These are phyloP conservation scores for Inonotus hispidus DNA, from an alignment of 1,284 basidiomycete species.

Conservation along the genomic window DNA sequence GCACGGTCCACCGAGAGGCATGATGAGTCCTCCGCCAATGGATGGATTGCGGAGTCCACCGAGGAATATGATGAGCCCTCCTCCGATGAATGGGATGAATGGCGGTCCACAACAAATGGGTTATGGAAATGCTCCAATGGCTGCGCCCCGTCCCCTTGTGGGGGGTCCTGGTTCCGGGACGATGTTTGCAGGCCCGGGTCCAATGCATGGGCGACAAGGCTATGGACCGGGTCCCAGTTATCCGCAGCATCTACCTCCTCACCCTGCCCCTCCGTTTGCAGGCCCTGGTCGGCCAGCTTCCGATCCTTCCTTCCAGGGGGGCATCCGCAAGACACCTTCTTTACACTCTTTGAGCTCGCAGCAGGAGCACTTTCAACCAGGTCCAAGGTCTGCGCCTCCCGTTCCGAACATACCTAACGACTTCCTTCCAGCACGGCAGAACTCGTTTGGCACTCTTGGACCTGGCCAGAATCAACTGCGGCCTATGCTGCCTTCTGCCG, in stretches of 20 bases:
- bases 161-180: constrained; percentile 12
- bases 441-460: constrained; percentile 24
- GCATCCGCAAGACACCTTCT: constrained; percentile 55
- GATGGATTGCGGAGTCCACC: constrained; percentile 2
- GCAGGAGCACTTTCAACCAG: constrained; percentile 38
- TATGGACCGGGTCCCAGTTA: background rate
- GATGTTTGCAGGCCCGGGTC: constrained; percentile 8
- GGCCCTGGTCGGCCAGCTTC: constrained; percentile 31
- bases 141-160: constrained; percentile 3
- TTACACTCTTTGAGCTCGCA: constrained; percentile 54
- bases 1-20: constrained; percentile 2
- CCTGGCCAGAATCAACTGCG: constrained; percentile 30
- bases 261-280: constrained; percentile 21
- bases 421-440: constrained; percentile 29
- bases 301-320: constrained; percentile 33
- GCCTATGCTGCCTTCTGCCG: constrained; percentile 56
- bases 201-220: constrained; percentile 10
- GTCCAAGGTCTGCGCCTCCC: constrained; percentile 35
- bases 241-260: constrained; percentile 18
- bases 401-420: constrained; percentile 34
- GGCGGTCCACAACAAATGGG: constrained; percentile 3
- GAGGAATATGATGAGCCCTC: constrained; percentile 11
- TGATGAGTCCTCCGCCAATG: constrained; percentile 7
- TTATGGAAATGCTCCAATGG: constrained; percentile 9
- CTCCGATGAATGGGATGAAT: constrained; percentile 7